Conservation (phyloP, 1,284 basidiomycete species). For the Singerocomus inundabilis region DNA sequence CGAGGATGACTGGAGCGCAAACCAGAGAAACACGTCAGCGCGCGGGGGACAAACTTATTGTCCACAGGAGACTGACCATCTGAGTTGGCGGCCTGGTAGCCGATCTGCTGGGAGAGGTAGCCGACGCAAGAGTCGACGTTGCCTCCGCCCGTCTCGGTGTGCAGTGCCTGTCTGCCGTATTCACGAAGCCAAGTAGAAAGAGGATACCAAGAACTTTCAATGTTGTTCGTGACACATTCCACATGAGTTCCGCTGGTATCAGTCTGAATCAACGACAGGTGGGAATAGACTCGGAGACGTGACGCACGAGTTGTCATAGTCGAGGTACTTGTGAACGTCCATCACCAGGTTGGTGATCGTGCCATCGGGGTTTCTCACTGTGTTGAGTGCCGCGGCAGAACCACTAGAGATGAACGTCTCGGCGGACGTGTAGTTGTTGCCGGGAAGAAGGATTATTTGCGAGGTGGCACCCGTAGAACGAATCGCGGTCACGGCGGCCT, state of each 20-base stretch:
- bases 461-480: conserved; percentile 44
- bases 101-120: conserved; percentile 48
- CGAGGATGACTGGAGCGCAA: conserved; percentile 35
- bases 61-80: conserved; percentile 37
- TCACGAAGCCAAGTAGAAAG: conserved; percentile 50
- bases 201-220: conserved; percentile 46
- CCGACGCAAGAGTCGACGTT: conserved; percentile 47
- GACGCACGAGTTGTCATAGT: conserved; percentile 50
- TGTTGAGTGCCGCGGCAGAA: conserved; percentile 50
- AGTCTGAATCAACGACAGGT: neutral
- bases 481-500: conserved; percentile 56
- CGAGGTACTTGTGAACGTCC: conserved; percentile 67
- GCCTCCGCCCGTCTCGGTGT: conserved; percentile 64
- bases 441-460: conserved; percentile 54
- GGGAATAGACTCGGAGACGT: conserved; percentile 10
- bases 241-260: conserved; percentile 22
- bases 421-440: conserved; percentile 52
- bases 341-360: conserved; percentile 50
- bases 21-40: neutral
- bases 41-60: neutral
- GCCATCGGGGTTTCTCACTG: conserved; percentile 54
- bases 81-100: conserved; percentile 50
- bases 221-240: conserved; percentile 53
- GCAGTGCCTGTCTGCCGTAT: conserved; percentile 58
- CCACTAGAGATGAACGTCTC: conserved; percentile 53